Percentiles rank a stretch among this genome's conserved stretches.
phyloP scores from a whole-genome alignment of 2,329 filamentous ascomycete genomes.

The Botrytis fabae region DNA sequence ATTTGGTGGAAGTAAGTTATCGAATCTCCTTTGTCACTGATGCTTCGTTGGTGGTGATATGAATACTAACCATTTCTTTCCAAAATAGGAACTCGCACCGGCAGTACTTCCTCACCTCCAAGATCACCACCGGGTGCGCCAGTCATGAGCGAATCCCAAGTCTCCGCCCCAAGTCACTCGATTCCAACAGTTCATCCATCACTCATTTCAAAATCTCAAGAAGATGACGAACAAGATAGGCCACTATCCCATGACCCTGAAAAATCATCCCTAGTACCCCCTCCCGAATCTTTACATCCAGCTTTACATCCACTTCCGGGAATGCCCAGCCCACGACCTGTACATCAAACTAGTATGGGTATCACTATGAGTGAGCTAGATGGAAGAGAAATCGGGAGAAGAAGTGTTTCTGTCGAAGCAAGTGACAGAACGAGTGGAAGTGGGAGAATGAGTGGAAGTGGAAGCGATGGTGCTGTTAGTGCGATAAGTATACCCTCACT shows the following conservation, averaged over 20 bases:
- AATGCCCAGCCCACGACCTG: not conserved
- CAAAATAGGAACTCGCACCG: not conserved
- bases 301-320: constrained; percentile 9
- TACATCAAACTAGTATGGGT: not conserved
- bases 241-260: constrained; percentile 7
- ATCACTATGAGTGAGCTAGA: constrained; percentile 20
- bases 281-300: constrained; percentile 17
- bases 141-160: not conserved
- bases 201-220: not conserved
- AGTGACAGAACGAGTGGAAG: not conserved
- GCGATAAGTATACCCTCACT: not conserved
- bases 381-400: not conserved
- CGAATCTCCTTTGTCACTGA: not conserved
- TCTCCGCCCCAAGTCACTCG: not conserved
- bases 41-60: too few species aligned
- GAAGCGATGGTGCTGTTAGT: constrained; percentile 8
- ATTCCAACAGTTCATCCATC: not conserved
- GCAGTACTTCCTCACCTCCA: not conserved
- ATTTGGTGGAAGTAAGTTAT: constrained; percentile 18
- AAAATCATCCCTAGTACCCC: constrained; percentile 10
- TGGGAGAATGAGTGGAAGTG: not conserved
- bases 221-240: not conserved
- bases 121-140: not conserved
- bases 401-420: not conserved
- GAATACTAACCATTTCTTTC: not conserved